phyloP scores from a whole-genome alignment of 495 filamentous ascomycete species.

The Friedmanniomyces endolithicus region DNA sequence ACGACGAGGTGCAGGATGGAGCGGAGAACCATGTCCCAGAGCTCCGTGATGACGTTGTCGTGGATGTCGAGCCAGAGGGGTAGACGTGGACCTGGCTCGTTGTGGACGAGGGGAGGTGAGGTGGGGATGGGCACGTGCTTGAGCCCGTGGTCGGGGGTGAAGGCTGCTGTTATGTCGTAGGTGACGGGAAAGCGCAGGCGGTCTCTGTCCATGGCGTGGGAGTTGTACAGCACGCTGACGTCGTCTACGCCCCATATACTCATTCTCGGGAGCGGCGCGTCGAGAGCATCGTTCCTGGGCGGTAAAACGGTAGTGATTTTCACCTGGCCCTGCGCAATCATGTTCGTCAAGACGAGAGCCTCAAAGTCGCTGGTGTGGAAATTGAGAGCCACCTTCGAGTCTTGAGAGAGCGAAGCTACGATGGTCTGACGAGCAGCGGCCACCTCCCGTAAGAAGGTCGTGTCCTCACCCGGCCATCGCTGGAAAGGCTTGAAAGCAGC shows the following conservation, averaged over 20 bases:
- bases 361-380: constrained; percentile 46
- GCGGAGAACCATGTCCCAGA: constrained; percentile 55
- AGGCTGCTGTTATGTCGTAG: constrained; percentile 13
- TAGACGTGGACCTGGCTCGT: constrained; percentile 31
- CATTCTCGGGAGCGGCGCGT: constrained; percentile 19
- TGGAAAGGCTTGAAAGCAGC: constrained; percentile 19
- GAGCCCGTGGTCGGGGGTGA: constrained; percentile 8
- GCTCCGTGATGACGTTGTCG: constrained; percentile 42
- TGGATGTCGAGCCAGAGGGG: constrained; percentile 77
- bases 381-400: constrained; percentile 25
- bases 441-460: constrained; percentile 30
- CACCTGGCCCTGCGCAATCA: constrained; percentile 49
- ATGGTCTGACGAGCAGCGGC: constrained; percentile 34
- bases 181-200: constrained; percentile 4
- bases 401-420: constrained; percentile 24
- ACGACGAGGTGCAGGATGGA: constrained; percentile 48
- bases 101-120: constrained; percentile 21
- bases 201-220: not conserved
- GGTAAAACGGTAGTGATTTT: constrained; percentile 43
- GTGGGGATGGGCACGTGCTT: constrained; percentile 12
- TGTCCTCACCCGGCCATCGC: constrained; percentile 25
- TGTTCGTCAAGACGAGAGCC: constrained; percentile 56
- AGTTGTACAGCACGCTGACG: not conserved
- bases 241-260: constrained; percentile 45
- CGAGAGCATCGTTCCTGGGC: constrained; percentile 38